phyloP scores from a whole-genome alignment of 805 yeast genomes.

The Suhomyces vadensis region DNA sequence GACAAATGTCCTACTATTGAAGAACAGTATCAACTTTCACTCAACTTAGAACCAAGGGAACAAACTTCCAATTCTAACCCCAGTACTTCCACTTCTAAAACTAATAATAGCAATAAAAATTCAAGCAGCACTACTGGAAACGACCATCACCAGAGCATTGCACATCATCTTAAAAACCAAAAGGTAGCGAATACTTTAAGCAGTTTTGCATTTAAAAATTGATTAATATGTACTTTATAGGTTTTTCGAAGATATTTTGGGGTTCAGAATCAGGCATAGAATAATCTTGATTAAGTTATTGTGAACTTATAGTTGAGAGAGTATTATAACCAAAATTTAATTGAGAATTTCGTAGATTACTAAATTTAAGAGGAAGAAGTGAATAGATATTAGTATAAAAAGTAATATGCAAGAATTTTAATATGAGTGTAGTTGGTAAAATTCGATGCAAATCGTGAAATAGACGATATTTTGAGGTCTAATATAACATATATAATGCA shows the following conservation, averaged over 20 bases:
- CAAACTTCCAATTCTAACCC: conserved; percentile 13
- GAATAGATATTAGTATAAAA: neutral
- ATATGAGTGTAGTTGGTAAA: neutral
- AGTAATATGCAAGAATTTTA: neutral
- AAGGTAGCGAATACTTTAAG: conserved; percentile 10
- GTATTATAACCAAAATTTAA: no score
- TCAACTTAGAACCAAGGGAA: conserved; percentile 74
- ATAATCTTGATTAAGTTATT: no score
- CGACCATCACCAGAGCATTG: conserved; percentile 9
- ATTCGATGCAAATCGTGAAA: neutral
- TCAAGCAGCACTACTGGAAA: neutral
- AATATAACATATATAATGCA: neutral
- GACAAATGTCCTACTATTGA: conserved; percentile 71
- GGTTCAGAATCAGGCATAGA: no score
- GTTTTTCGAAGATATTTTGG: no score
- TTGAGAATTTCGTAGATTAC: neutral
- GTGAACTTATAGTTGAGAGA: neutral
- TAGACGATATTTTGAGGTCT: conserved; percentile 2
- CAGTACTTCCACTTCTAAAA: conserved; percentile 2
- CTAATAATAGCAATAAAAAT: neutral
- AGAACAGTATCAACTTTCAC: conserved; percentile 73
- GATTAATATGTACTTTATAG: no score
- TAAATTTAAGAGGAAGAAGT: neutral
- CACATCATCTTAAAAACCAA: conserved; percentile 11
- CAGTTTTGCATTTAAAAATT: conserved; percentile 14